Base-by-base conservation (phyloP, 2,329 filamentous ascomycete species). In the Aurifilum marmelostoma region DNA sequence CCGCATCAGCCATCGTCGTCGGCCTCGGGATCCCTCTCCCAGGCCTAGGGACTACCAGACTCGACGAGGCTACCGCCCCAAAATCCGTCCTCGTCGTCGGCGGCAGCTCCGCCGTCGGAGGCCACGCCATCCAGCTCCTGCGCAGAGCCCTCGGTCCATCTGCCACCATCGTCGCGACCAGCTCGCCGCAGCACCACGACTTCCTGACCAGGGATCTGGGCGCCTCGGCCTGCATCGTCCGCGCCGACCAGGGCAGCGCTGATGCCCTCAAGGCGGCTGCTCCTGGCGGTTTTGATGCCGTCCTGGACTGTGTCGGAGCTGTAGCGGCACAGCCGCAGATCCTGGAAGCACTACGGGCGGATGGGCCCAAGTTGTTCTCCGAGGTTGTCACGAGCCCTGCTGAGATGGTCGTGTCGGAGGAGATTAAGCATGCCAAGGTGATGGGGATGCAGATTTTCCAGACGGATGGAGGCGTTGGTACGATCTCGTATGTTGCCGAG, bases 1-100 rank as follows among this genome's bases (percentile, higher is more conserved):
- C 73, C 7, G 67, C 68, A 1, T 71, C 73, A 3, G 68, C 73
- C 9, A 71, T 78, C 16, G 52, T 65, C 47, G 66, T 72, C 18
- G 76, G 75, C 61, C 71, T 78, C 16, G 70, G 74, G 12, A 67
- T 77, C 11, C 65, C 73, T 7, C 65, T 79, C 1, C 77, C 77
- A 14, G 71, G 71, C 32, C 72, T 78, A 21, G 50, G 66, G 8
- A 63, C 68, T 18, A 47, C 34, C n/a, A 63, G 65, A 9, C 21
- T 34, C 3, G 18, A 56, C 52, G 27, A 43, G 21, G 24, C 39
- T 34, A 60, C 71, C 24, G 39, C 32, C 24, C 71, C 58, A 21
- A 67, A 69, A 63, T 79, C 77, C 0, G 71, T 80, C 39, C 77
- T 81, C 1, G 73, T 81, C 16, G 72, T 80, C 0, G 79, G 79